Conservation (phyloP, 78 protist genomes). For the Dictyostelium discoideum region dicty_2.7 NC_007090.3:829001-829500, state of each 20-base stretch:
- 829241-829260: neutral
- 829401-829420: conserved; percentile 1
- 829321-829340: neutral
- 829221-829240: conserved; percentile 27
- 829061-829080: neutral
- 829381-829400: conserved; percentile 8
- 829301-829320: neutral
- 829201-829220: conserved; percentile 29
- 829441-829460: conserved; percentile 27
- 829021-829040: conserved; percentile 30
- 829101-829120: conserved; percentile 42
- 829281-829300: neutral
- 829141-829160: neutral
- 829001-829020: neutral
- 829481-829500: conserved; percentile 2
- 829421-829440: conserved; percentile 11
- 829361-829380: neutral
- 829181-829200: neutral
- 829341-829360: neutral
- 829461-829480: neutral
- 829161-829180: neutral
- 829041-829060: neutral
- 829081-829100: conserved; percentile 75
- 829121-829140: neutral
- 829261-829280: conserved; percentile 9